Evolutionary conservation across 441 rosid genomes (phyloP), one percentile per base, ranked within the genome.

Genomic region (Sinapis alba): DNA sequence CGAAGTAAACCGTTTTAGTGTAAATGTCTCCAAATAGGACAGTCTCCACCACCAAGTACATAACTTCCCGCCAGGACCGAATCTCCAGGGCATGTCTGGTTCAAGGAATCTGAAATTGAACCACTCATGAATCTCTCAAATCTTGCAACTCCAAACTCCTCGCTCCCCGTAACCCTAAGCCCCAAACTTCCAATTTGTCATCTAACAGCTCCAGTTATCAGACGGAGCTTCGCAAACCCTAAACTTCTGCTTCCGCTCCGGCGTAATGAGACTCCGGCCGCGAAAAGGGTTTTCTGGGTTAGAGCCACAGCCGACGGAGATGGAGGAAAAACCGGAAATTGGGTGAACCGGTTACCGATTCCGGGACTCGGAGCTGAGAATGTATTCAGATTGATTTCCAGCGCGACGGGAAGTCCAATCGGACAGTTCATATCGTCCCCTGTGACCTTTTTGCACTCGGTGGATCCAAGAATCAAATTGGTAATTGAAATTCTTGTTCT

Each of bases 391-490:
- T 77, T 89, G 84, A 90, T 95, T 47, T 74, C 98, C 2, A 82
- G 83, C 72, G 93, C 96, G 19, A 89, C 94, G 3, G 89, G 96
- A 26, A 88, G 98, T 85, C 98, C 98, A 60, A 90, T 92, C 53
- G 84, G 86, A 76, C 99, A 94, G 74, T 92, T 87, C 81, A 85
- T 94, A 32, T 87, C 96, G 45, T 84, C 93, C 4, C 99, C 99
- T 11, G 80, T 88, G 16, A 92, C 98, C 2, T 89, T 90, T 75
- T 69, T 94, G 65, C 99, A 92, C 65, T 89, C 94, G 0, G 90
- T 94, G 12, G 99, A 94, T 80, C 93, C 98, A 2, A 86, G 97
- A 57, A 87, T 89, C 82, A 94, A 94, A 81, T 68, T 91, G 94
- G 97, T 91, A 83, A 1, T 12, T 20, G 13, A 21, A 54, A 28